A percentile compares a stretch with the other conserved stretches of the same genome.
phyloP scores from a whole-genome alignment of 1,284 basidiomycete species.

The Apiotrichum siamense region DNA sequence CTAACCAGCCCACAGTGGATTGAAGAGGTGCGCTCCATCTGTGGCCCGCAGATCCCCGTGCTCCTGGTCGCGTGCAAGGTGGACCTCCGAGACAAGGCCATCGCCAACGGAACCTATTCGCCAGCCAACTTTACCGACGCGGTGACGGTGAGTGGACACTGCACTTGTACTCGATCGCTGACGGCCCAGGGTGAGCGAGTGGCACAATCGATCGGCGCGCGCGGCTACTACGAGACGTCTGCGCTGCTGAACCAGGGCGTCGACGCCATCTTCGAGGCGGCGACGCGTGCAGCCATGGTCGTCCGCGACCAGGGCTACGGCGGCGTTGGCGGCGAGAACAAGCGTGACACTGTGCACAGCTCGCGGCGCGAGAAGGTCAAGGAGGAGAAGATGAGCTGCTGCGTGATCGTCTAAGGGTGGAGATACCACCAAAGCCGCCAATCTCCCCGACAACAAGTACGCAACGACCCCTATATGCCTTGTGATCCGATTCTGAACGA shows the following conservation, averaged over 20 bases:
- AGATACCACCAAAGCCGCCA: background rate
- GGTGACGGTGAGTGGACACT: background rate
- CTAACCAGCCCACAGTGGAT: slow-evolving; percentile 72
- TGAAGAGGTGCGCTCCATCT: slow-evolving; percentile 88
- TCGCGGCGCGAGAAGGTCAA: slow-evolving; percentile 7
- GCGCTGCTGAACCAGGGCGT: slow-evolving; percentile 87
- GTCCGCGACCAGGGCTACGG: slow-evolving; percentile 66
- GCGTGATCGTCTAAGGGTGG: slow-evolving; percentile 9
- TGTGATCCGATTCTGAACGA: no score
- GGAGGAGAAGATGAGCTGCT: slow-evolving; percentile 6
- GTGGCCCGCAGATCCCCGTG: slow-evolving; percentile 58
- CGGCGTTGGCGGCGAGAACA: slow-evolving; percentile 30
- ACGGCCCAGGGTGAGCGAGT: slow-evolving; percentile 62
- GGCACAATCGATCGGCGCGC: slow-evolving; percentile 72
- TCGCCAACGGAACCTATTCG: slow-evolving; percentile 40
- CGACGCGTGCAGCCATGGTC: slow-evolving; percentile 86
- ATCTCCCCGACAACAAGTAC: background rate
- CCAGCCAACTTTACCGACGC: slow-evolving; percentile 44
- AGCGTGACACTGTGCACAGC: slow-evolving; percentile 7
- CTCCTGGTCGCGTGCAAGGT: slow-evolving; percentile 51
- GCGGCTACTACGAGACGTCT: slow-evolving; percentile 88
- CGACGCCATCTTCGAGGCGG: slow-evolving; percentile 90
- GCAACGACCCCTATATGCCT: no score
- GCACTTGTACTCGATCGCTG: background rate
- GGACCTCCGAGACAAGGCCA: slow-evolving; percentile 53